These are phyloP conservation scores for Schizophyllum amplum DNA, from an alignment of 1,284 basidiomycete genomes.

Conservation along the genomic window DNA sequence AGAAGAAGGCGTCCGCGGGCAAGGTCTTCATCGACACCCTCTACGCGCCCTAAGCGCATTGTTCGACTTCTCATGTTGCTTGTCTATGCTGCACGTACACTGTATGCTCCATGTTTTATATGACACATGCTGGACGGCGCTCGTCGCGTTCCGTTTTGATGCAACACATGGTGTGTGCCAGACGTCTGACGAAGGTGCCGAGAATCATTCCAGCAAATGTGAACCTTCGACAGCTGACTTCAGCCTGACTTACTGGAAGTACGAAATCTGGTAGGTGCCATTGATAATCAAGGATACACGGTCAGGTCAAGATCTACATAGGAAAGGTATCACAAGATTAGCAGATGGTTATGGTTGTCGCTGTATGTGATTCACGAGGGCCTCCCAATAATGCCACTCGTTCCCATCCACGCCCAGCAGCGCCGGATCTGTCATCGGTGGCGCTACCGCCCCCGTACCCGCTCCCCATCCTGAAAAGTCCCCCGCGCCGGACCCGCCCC, in stretches of 20 bases:
- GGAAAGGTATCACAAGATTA: neutral
- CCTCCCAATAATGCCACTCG: constrained; percentile 79
- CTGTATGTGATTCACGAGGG: constrained; percentile 67
- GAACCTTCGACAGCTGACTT: too few relatives aligned
- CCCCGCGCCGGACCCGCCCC: constrained; percentile 50
- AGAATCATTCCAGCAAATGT: too few relatives aligned
- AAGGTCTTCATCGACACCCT: constrained; percentile 85
- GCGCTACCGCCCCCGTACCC: constrained; percentile 27
- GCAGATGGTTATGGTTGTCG: constrained; percentile 30
- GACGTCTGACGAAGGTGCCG: too few relatives aligned
- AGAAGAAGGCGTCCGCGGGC: constrained; percentile 55
- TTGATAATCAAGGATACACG: neutral
- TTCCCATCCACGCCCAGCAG: constrained; percentile 49
- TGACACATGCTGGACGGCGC: constrained; percentile 9
- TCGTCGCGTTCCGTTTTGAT: too few relatives aligned
- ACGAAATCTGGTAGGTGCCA: too few relatives aligned
- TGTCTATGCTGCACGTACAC: neutral
- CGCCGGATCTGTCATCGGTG: constrained; percentile 24
- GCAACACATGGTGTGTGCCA: too few relatives aligned
- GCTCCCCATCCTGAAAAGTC: constrained; percentile 55
- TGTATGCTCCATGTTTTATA: neutral
- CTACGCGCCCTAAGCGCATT: constrained; percentile 63
- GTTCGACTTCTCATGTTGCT: neutral
- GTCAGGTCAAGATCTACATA: neutral
- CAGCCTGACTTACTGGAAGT: too few relatives aligned